Percentiles rank a stretch among this genome's conserved stretches.
These are phyloP conservation scores for Globisporangium mamillatum DNA, from an alignment of 352 stramenopile genomes.

Conservation along the genomic window DNA sequence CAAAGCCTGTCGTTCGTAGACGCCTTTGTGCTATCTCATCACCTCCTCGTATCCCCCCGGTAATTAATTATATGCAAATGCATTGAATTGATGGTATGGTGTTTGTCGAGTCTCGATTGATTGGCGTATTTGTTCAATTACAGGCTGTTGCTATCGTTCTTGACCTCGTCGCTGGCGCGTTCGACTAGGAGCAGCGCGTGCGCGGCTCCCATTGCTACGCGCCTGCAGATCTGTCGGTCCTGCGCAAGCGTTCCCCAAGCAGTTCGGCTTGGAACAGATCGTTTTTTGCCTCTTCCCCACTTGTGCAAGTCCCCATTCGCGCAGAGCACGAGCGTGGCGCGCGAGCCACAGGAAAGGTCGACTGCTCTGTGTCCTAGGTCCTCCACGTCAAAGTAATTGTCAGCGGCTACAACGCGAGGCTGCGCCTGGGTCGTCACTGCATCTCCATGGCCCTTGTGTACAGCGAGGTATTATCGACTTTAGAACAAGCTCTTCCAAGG, in stretches of 20 bases:
- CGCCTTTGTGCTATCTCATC: background rate
- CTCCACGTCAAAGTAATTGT: constrained; percentile 23
- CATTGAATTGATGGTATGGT: constrained; percentile 12
- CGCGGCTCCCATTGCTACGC: constrained; percentile 23
- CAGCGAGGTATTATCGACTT: background rate
- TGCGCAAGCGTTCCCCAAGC: constrained; percentile 13
- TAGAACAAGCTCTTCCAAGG: background rate
- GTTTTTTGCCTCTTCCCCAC: constrained; percentile 33
- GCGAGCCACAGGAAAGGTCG: constrained; percentile 43
- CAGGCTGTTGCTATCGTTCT: background rate
- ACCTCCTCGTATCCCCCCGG: background rate
- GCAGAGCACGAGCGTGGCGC: constrained; percentile 49
- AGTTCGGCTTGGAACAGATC: background rate
- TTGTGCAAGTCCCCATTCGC: constrained; percentile 42
- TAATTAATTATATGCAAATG: constrained; percentile 20
- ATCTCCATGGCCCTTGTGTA: constrained; percentile 17
- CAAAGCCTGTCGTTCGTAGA: constrained; percentile 11
- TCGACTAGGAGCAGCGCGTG: constrained; percentile 31
- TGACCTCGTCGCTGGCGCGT: background rate
- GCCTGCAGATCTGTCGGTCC: background rate
- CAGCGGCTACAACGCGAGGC: constrained; percentile 44
- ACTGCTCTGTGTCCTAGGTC: constrained; percentile 27
- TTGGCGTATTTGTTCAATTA: background rate
- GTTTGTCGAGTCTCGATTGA: background rate
- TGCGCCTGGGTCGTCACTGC: constrained; percentile 29